Base-by-base conservation (phyloP, 345 rosid genomes). In the Arabidopsis suecica region DNA sequence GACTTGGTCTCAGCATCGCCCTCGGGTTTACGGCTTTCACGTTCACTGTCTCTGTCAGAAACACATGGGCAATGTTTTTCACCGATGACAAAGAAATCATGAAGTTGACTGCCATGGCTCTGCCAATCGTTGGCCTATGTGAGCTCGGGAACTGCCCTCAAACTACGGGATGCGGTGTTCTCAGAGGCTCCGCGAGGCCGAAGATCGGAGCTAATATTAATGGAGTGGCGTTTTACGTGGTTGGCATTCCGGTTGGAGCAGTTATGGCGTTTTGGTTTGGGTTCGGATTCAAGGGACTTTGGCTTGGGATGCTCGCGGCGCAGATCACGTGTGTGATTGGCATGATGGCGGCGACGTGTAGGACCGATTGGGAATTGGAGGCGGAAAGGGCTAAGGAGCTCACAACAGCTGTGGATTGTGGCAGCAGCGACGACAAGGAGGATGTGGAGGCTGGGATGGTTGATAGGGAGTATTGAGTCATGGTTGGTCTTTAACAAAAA, bases 141-240 rank as follows among this genome's bases (percentile, higher is more conserved):
- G 80, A 76, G 75, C 75, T 76, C 1, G 80, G 80, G 20, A 69
- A 76, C 51, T 76, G 75, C 13, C 75, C 80, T 11, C 75, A 76
- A 61, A 76, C 80, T 9, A 69, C 80, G 2, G 80, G 75, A 1
- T 76, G 80, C 13, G 75, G 75, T 0, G 53, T 76, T 25, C 30
- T 76, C 0, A 6, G 80, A 70, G 80, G 80, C 0, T 50, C 71
- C 37, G 80, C 80, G 14, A 76, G 75, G 66, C 80, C 80, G 3
- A 76, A 30, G 58, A 76, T 69, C 2, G 80, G 80, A 16, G 71
- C 71, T 13, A 16, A 45, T 14, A 47, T 76, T 9, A 76, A 76
- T 0, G 7, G 42, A 25, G 53, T 56, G 3, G 75, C 80, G 66
- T 76, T 76, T 70, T 76, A 76, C 4, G 53, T 7, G 6, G 75